phyloP scores from a whole-genome alignment of 2,329 filamentous ascomycete species.

The Graphilbum sp. region DNA sequence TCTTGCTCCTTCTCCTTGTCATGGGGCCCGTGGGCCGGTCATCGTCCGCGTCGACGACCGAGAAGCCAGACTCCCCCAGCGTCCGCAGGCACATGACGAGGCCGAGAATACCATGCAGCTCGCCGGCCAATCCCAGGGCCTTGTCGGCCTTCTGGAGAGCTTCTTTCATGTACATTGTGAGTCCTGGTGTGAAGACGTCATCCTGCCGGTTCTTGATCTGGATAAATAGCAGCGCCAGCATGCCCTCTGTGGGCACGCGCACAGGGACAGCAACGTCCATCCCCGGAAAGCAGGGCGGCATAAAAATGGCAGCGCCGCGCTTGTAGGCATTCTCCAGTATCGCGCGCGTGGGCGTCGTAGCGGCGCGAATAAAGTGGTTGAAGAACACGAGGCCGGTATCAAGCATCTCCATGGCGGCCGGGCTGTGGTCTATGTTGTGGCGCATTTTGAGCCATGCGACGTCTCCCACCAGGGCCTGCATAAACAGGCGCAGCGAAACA shows the following conservation, averaged over 20 bases:
- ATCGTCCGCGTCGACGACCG: neutral
- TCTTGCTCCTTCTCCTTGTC: neutral
- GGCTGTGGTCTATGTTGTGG: neutral
- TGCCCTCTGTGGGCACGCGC: neutral
- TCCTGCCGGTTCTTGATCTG: neutral
- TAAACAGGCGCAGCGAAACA: neutral
- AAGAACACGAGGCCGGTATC: neutral
- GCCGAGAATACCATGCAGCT: neutral
- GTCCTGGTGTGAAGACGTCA: neutral
- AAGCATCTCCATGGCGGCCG: neutral
- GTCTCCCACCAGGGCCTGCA: neutral
- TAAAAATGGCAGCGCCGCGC: neutral
- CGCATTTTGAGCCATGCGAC: neutral
- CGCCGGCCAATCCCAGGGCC: neutral
- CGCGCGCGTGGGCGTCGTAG: neutral
- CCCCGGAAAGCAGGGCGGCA: neutral
- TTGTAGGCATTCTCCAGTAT: neutral
- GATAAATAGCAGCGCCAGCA: neutral
- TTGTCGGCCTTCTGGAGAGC: neutral
- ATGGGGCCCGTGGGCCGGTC: neutral
- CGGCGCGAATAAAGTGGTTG: slow-evolving; percentile 1
- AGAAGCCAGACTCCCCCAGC: neutral
- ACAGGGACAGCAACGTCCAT: slow-evolving; percentile 2
- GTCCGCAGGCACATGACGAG: slow-evolving; percentile 1
- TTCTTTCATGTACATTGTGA: neutral